Percentiles rank a stretch among this genome's conserved stretches.
Evolutionary conservation across 2,329 filamentous ascomycete genomes (phyloP).

Genomic region (Ophiostoma quercus): DNA sequence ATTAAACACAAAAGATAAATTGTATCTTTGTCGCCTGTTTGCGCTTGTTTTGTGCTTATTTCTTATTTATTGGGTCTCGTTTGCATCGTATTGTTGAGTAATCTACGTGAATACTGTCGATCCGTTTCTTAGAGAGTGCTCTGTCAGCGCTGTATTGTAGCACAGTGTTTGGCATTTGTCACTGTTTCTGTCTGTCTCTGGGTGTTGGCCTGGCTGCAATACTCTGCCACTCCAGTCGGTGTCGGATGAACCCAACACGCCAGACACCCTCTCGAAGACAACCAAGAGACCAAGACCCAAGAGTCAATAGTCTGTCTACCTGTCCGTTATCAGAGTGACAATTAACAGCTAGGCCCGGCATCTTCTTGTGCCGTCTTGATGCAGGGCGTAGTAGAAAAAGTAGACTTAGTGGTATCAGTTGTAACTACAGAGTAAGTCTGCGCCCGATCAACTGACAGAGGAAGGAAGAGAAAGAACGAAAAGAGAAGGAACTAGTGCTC

Average conservation of each 20-base stretch:
- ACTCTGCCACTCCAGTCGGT: neutral
- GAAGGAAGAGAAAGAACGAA: neutral
- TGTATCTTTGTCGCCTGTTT: neutral
- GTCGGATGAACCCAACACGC: neutral
- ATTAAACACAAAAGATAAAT: too few species aligned
- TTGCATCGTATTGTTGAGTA: slow-evolving; percentile 6
- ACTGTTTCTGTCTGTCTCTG: too few species aligned
- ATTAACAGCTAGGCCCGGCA: neutral
- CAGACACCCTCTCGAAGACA: neutral
- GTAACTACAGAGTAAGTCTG: neutral
- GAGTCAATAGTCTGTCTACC: neutral
- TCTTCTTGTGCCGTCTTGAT: slow-evolving; percentile 5
- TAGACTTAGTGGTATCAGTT: neutral
- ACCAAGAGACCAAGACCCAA: neutral
- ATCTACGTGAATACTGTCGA: neutral
- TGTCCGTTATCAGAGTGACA: neutral
- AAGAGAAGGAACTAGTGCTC: slow-evolving; percentile 4
- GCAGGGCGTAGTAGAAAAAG: slow-evolving; percentile 1
- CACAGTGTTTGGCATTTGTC: too few species aligned
- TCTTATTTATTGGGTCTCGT: slow-evolving; percentile 13
- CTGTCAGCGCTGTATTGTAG: too few species aligned
- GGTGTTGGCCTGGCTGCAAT: neutral
- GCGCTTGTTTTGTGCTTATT: slow-evolving; percentile 1
- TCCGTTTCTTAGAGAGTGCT: too few species aligned
- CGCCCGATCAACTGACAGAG: too few species aligned